Evolutionary conservation across 257 asterid genomes (phyloP), one percentile per base, ranked within the genome.

Genomic region (Lycium ferocissimum): DNA sequence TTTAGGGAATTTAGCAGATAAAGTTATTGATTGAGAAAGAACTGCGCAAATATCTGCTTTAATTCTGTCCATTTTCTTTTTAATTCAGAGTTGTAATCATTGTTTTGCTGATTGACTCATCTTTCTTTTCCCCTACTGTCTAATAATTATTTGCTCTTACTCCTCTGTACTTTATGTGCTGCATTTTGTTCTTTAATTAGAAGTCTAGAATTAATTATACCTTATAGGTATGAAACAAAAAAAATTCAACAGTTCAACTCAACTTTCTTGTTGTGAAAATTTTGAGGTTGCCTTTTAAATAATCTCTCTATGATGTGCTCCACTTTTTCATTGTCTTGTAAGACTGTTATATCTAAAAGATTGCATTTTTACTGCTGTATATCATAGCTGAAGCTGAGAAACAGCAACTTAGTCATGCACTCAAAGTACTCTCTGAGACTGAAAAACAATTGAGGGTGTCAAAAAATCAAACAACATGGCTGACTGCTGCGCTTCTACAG

Each of bases 391-490:
- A 93, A 85, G 94, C 93, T 6, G 96, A 92, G 79, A 76, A 89
- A 85, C 97, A 90, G 89, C 98, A 92, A 86, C 97, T 97, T 11
- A 91, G 91, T 65, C 93, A 90, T 47, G 98, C 98, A 18, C 90
- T 97, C 78, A 95, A 92, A 89, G 80, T 95, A 86, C 98, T 95
- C 53, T 93, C 94, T 6, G 95, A 96, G 76, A 88, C 98, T 5
- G 98, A 96, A 90, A 95, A 95, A 86, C 99, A 96, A 86, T 79
- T 96, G 84, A 90, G 96, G 86, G 83, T 76, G 78, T 88, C 98
- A 17, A 94, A 94, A 87, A 94, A 92, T 89, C 98, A 94, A 90
- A 87, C 91, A 51, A 93, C 97, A 2, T 94, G 97, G 98, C 91
- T 94, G 65, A 94, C 95, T 51, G 96, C 88, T 37, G 97, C 97